Percentiles rank a stretch among this genome's conserved stretches.
These are phyloP conservation scores for Aspergillus pseudonomiae DNA, from an alignment of 2,329 filamentous ascomycete species.

Conservation along the genomic window DNA sequence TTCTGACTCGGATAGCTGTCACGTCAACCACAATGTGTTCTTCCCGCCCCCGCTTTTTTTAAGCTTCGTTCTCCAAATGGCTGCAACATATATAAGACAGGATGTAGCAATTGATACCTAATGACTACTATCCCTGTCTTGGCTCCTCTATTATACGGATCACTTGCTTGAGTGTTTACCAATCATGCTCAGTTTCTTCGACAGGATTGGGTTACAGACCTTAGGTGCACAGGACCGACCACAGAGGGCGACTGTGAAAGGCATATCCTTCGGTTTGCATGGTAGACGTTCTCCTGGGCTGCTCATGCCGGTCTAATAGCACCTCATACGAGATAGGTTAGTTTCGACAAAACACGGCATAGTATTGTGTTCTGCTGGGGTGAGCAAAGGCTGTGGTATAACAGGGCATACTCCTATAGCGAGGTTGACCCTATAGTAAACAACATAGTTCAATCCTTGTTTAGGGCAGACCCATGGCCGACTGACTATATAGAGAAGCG, in stretches of 20 bases:
- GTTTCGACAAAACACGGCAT: neutral
- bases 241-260: neutral
- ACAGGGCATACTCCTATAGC: neutral
- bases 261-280: neutral
- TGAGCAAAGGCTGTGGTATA: neutral
- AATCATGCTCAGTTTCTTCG: neutral
- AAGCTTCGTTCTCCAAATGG: neutral
- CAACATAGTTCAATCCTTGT: neutral
- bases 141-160: neutral
- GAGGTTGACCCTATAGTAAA: neutral
- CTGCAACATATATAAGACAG: neutral
- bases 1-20: neutral
- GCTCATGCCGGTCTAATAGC: neutral
- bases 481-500: neutral
- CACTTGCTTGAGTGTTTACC: neutral
- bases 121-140: neutral
- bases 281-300: neutral
- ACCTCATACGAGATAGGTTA: neutral
- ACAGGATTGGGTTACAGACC: neutral
- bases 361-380: neutral
- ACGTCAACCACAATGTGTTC: neutral
- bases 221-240: neutral
- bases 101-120: neutral
- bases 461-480: neutral
- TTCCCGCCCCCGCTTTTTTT: neutral